Evolutionary conservation across 768 basidiomycete species (phyloP), one percentile per base, ranked within the genome.

Genomic region (Tylopilus rubrobrunneus): DNA sequence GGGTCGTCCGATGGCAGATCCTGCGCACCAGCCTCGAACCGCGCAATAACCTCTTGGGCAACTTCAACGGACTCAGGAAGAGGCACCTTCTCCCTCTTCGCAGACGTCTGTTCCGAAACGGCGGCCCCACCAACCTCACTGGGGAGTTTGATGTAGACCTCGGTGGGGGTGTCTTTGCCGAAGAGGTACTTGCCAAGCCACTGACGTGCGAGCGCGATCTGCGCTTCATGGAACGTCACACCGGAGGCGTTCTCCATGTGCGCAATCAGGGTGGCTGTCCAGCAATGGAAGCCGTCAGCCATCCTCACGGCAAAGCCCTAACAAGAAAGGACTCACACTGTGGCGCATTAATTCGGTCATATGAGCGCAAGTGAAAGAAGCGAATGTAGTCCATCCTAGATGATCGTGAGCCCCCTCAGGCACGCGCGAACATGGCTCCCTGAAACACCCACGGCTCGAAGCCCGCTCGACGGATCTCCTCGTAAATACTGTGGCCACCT

Each of bases 291-390:
- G 48, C 9, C 2, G 23, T 55, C 43, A 65, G 78, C 15, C 65
- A 67, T 21, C 52, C 67, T 63, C 44, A 21, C 36, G 15, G 52
- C 15, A 11, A 42, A 40, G 10, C 7, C 14, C 27, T 23, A 27
- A 34, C 0, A n/a, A 12, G 23, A 31, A 6, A 29, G 14, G 6
- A 67, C 80, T 63, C 56, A 85, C 85, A 71, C 57, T 74, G 68
- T 2, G 90, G 87, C 0, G 86, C 85, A 63, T 93, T 94, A 64
- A 95, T 90, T 25, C 94, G 78, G 65, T 98, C 95, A 66, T 95
- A 99, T 1, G 86, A 76, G 29, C 97, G 82, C 25, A 99, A 78
- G 71, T 98, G 93, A 74, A 90, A 98, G 78, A 97, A 92, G 11
- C 86, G 81, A 61, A 97, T 89, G 66, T 87, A 94, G 53, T 94